phyloP scores from a whole-genome alignment of 306 rosid species.

The Mucuna pruriens region DNA sequence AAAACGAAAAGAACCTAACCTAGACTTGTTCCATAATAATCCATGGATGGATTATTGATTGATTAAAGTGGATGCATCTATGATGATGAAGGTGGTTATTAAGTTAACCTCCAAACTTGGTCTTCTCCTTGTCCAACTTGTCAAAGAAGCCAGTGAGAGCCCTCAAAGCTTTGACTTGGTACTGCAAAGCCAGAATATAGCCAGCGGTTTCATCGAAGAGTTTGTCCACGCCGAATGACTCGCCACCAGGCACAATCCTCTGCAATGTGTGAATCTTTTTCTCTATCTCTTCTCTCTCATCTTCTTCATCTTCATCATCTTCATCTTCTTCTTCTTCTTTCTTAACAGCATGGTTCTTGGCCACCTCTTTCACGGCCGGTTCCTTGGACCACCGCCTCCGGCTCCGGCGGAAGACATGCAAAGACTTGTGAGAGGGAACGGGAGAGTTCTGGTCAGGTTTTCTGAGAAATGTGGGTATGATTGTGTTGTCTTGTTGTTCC shows the following conservation, averaged over 20 bases:
- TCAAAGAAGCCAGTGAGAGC: slow-evolving; percentile 66
- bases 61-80: too few species aligned
- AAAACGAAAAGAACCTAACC: slow-evolving; percentile 20
- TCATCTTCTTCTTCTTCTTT: slow-evolving; percentile 27
- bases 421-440: slow-evolving; percentile 34
- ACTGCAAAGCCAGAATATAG: slow-evolving; percentile 75
- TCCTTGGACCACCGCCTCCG: slow-evolving; percentile 11
- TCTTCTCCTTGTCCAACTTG: slow-evolving; percentile 66
- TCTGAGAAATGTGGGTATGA: slow-evolving; percentile 48
- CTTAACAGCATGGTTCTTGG: neutral
- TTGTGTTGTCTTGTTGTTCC: slow-evolving; percentile 28
- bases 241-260: slow-evolving; percentile 88
- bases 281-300: slow-evolving; percentile 75
- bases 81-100: neutral
- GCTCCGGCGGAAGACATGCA: slow-evolving; percentile 35
- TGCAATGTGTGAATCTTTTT: slow-evolving; percentile 82
- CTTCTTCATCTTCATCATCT: slow-evolving; percentile 38
- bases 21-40: slow-evolving; percentile 2
- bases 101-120: slow-evolving; percentile 69
- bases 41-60: neutral
- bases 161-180: slow-evolving; percentile 74
- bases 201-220: slow-evolving; percentile 91
- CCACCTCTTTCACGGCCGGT: neutral
- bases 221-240: slow-evolving; percentile 68
- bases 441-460: slow-evolving; percentile 34